phyloP scores from a whole-genome alignment of 169 alveolate species.

The Plasmodium yoelii region DNA sequence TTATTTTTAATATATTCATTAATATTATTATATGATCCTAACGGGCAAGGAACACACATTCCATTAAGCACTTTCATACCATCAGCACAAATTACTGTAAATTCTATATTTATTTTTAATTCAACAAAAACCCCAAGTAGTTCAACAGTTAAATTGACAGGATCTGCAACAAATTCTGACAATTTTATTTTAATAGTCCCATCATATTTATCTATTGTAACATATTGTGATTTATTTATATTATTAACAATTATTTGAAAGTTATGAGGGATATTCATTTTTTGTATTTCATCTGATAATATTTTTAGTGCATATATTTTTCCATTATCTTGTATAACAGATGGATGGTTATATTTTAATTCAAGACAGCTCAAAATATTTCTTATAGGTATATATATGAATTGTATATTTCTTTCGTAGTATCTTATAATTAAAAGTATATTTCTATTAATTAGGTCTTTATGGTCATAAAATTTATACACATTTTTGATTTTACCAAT shows the following conservation, averaged over 20 bases:
- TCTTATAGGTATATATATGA: constrained; percentile 33
- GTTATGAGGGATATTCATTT: constrained; percentile 60
- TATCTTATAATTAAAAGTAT: constrained; percentile 49
- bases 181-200: constrained; percentile 49
- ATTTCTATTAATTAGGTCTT: constrained; percentile 51
- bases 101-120: constrained; percentile 43
- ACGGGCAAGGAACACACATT: constrained; percentile 77
- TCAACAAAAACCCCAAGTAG: constrained; percentile 75
- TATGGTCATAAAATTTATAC: constrained; percentile 59
- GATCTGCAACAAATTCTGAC: constrained; percentile 65
- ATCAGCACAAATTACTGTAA: constrained; percentile 78
- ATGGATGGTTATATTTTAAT: constrained; percentile 47
- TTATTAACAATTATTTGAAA: constrained; percentile 56
- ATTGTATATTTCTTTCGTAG: constrained; percentile 38
- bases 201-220: constrained; percentile 58
- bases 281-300: constrained; percentile 63
- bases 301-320: constrained; percentile 31
- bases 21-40: constrained; percentile 78
- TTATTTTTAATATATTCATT: constrained; percentile 60
- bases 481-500: constrained; percentile 34
- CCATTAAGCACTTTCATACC: constrained; percentile 78
- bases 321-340: constrained; percentile 44
- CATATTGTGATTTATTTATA: constrained; percentile 41
- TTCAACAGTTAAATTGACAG: constrained; percentile 45
- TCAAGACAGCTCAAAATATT: constrained; percentile 28